A percentile compares a stretch with the other conserved stretches of the same genome.
Conservation (phyloP, 768 basidiomycete genomes). For the Cytidiella melzeri region DNA sequence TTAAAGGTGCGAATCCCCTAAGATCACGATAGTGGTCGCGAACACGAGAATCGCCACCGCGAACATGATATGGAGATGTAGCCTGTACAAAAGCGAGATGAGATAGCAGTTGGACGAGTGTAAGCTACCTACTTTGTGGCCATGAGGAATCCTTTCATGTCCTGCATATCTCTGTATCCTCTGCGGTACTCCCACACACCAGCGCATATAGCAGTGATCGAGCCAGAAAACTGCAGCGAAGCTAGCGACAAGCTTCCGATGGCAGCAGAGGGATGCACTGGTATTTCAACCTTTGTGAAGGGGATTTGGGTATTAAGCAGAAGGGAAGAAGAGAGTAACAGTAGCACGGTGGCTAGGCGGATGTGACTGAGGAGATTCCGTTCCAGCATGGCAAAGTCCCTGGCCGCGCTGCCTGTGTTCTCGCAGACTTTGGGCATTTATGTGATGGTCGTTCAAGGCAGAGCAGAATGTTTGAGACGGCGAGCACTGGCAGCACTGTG, state of each 20-base stretch:
- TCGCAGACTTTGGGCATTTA: slow-evolving; percentile 12
- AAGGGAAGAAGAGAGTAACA: slow-evolving; percentile 57
- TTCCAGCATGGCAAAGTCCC: slow-evolving; percentile 77
- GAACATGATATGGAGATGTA: slow-evolving; percentile 24
- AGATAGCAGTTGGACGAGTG: not conserved
- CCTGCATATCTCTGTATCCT: slow-evolving; percentile 49
- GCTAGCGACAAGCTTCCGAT: slow-evolving; percentile 41
- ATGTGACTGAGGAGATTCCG: slow-evolving; percentile 67
- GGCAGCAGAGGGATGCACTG: slow-evolving; percentile 20
- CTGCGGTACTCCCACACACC: slow-evolving; percentile 64
- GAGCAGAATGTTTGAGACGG: too few species aligned
- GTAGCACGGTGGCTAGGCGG: slow-evolving; percentile 59
- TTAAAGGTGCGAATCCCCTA: slow-evolving; percentile 9
- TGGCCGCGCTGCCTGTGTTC: slow-evolving; percentile 40
- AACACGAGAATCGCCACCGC: slow-evolving; percentile 21
- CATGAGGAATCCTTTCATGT: slow-evolving; percentile 53
- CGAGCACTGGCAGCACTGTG: too few species aligned
- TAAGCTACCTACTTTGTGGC: slow-evolving; percentile 45
- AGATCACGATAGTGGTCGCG: slow-evolving; percentile 21
- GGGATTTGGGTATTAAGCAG: slow-evolving; percentile 54
- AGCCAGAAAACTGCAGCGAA: slow-evolving; percentile 44
- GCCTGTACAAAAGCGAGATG: slow-evolving; percentile 14
- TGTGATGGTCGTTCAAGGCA: too few species aligned
- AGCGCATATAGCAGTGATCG: slow-evolving; percentile 46
- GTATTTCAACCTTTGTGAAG: not conserved